These are phyloP conservation scores for Fusarium burgessii DNA, from an alignment of 2,329 filamentous ascomycete species.

Conservation along the genomic window DNA sequence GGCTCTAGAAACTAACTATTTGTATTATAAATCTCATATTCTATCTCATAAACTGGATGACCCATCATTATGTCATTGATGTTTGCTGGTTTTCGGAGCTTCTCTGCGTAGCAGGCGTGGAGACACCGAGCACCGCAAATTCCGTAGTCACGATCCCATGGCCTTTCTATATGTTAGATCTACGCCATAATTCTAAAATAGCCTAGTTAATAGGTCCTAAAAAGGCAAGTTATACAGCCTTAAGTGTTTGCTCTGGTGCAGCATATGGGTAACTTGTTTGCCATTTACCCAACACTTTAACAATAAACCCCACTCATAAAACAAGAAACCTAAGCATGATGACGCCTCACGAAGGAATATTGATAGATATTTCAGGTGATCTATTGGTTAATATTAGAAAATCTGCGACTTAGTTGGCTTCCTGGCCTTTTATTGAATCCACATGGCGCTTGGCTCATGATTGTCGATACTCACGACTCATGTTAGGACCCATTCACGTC, in stretches of 20 bases:
- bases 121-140: not conserved
- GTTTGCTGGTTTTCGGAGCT: not conserved
- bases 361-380: accelerated
- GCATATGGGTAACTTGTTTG: not conserved
- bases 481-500: not conserved
- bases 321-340: not conserved
- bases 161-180: not conserved
- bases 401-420: not conserved
- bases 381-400: accelerated
- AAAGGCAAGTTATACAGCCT: no score
- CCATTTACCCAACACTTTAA: not conserved
- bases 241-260: not conserved
- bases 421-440: not conserved
- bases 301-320: not conserved
- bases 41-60: accelerated
- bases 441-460: conserved; percentile 5
- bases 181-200: not conserved
- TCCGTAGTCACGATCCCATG: not conserved
- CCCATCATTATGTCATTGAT: not conserved
- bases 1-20: accelerated
- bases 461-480: not conserved
- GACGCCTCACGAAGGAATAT: not conserved
- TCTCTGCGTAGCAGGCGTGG: not conserved
- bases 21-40: no score
- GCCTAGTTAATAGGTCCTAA: not conserved